These are phyloP conservation scores for Rhodotorula glutinis DNA, from an alignment of 1,284 basidiomycete genomes.

Conservation along the genomic window DNA sequence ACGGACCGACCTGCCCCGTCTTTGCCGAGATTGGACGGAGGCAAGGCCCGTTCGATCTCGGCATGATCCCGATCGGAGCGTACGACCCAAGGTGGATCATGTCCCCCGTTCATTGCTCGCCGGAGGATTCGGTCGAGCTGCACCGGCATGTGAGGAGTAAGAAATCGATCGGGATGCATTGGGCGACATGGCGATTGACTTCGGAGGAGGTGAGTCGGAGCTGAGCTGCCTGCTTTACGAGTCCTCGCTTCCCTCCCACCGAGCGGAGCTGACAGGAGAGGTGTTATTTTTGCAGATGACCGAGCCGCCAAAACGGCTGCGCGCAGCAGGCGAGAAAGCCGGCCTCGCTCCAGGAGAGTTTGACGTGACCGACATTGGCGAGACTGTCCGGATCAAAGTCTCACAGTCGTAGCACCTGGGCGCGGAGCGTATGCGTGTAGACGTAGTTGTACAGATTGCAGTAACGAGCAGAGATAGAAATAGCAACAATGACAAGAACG, in stretches of 20 bases:
- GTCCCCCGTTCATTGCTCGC: constrained; percentile 48
- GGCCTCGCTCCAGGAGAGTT: constrained; percentile 58
- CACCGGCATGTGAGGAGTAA: constrained; percentile 59
- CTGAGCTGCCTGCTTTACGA: no score
- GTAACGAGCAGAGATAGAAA: no score
- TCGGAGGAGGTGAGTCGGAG: background rate
- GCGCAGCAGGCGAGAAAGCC: constrained; percentile 55
- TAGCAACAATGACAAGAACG: background rate
- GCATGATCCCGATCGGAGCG: constrained; percentile 54
- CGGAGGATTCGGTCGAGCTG: constrained; percentile 55
- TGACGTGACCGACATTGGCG: constrained; percentile 58
- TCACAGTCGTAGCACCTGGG: background rate
- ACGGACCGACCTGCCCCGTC: constrained; percentile 62
- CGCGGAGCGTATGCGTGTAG: no score
- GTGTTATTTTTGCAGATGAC: constrained; percentile 21
- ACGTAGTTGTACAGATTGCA: no score
- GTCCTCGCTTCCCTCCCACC: no score
- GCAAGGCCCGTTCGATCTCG: constrained; percentile 59
- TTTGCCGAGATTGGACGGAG: constrained; percentile 64
- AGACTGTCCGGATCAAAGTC: constrained; percentile 50
- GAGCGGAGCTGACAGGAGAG: no score
- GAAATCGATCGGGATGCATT: constrained; percentile 53
- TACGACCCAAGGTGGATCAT: constrained; percentile 61
- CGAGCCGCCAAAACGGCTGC: constrained; percentile 60
- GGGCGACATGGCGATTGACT: constrained; percentile 53